Conservation (phyloP, 2,329 filamentous ascomycete species). For the Curvularia lunata region DNA sequence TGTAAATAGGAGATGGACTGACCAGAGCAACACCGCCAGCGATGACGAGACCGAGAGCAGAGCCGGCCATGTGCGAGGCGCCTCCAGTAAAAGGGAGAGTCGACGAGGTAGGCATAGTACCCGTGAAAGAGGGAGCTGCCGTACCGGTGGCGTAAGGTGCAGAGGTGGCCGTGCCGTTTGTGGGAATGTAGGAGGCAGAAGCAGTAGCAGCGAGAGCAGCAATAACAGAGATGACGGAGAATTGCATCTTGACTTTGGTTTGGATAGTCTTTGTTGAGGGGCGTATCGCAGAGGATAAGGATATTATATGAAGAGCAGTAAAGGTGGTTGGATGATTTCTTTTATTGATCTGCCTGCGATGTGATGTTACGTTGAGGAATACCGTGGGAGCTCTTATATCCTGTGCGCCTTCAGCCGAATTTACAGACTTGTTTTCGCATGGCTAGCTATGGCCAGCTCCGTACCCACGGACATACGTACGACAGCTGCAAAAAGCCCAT, state of each 20-base stretch:
- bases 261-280: constrained; percentile 9
- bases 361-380: neutral
- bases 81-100: constrained; percentile 38
- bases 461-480: constrained; percentile 20
- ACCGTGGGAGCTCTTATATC: constrained; percentile 16
- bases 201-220: constrained; percentile 38
- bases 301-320: neutral
- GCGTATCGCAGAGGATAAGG: neutral
- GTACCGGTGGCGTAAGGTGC: constrained; percentile 38
- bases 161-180: constrained; percentile 34
- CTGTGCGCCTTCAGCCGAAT: constrained; percentile 2
- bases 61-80: constrained; percentile 33
- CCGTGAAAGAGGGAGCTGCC: constrained; percentile 22
- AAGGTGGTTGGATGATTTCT: neutral
- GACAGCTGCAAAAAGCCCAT: constrained; percentile 15
- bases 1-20: constrained; percentile 7
- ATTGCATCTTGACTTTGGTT: constrained; percentile 37
- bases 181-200: constrained; percentile 31
- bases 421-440: constrained; percentile 2
- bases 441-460: constrained; percentile 7
- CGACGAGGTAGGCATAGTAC: constrained; percentile 22
- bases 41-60: constrained; percentile 37
- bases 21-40: constrained; percentile 44
- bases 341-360: constrained; percentile 5
- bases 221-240: constrained; percentile 37